A percentile compares a stretch with the other conserved stretches of the same genome.
These are phyloP conservation scores for Mycena amicta DNA, from an alignment of 768 basidiomycete species.

Conservation along the genomic window DNA sequence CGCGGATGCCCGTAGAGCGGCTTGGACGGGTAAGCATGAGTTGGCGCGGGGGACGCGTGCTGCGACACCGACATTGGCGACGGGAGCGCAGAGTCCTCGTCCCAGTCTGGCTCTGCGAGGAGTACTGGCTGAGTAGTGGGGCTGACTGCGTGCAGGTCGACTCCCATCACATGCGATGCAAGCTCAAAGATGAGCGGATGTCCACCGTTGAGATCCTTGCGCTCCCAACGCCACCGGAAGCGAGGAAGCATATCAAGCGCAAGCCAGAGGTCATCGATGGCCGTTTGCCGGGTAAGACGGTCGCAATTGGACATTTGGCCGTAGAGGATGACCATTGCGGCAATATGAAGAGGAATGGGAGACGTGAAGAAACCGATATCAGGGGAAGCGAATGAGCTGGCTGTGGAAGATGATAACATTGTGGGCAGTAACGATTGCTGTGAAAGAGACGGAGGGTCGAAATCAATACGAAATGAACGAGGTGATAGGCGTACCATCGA, in stretches of 20 bases:
- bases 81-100: constrained; percentile 38
- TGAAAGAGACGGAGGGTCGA: background rate
- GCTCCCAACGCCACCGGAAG: constrained; percentile 91
- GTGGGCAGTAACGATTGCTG: constrained; percentile 84
- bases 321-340: constrained; percentile 89
- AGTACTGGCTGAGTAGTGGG: constrained; percentile 48
- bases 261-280: constrained; percentile 82
- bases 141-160: constrained; percentile 65
- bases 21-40: constrained; percentile 17
- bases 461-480: background rate
- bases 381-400: constrained; percentile 79
- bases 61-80: constrained; percentile 42
- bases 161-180: constrained; percentile 77
- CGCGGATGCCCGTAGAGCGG: constrained; percentile 36
- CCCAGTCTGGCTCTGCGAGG: constrained; percentile 57
- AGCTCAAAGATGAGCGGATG: constrained; percentile 85
- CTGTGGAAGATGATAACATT: constrained; percentile 86
- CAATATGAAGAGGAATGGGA: constrained; percentile 85
- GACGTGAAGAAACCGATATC: constrained; percentile 89
- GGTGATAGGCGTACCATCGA: constrained; percentile 63
- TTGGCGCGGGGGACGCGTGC: constrained; percentile 45
- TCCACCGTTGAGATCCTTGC: constrained; percentile 76
- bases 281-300: constrained; percentile 61
- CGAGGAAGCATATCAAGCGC: constrained; percentile 87
- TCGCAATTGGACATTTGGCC: constrained; percentile 83